phyloP scores from a whole-genome alignment of 768 basidiomycete genomes.

The Steccherinum ochraceum region DNA sequence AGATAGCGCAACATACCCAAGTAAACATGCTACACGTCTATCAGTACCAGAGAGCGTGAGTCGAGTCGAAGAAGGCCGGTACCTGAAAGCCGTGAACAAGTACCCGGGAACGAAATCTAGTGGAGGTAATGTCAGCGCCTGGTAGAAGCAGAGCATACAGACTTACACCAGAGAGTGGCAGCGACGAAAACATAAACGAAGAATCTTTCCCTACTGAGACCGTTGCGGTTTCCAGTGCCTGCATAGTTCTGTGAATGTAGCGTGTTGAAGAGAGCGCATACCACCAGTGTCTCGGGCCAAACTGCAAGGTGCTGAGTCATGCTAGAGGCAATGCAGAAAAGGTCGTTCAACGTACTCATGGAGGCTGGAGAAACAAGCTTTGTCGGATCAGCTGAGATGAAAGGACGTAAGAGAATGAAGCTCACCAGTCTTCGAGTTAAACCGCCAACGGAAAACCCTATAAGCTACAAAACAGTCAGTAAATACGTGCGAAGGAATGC shows the following conservation, averaged over 20 bases:
- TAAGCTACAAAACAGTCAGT: conserved; percentile 13
- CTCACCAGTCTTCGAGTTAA: conserved; percentile 27
- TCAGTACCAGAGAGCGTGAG: background rate
- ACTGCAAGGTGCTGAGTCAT: conserved; percentile 29
- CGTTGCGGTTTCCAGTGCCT: conserved; percentile 47
- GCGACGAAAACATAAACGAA: conserved; percentile 49
- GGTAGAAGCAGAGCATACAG: conserved; percentile 9
- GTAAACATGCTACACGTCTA: conserved; percentile 33
- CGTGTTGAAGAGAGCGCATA: conserved; percentile 69
- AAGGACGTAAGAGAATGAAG: background rate
- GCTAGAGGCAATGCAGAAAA: background rate
- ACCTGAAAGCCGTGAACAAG: conserved; percentile 47
- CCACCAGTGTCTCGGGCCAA: conserved; percentile 68
- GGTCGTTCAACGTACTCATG: conserved; percentile 18
- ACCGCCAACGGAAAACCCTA: conserved; percentile 27
- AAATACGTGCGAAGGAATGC: no score
- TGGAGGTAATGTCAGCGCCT: background rate
- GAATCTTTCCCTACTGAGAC: conserved; percentile 52
- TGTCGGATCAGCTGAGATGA: no score
- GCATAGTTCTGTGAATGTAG: conserved; percentile 57
- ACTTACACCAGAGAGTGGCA: conserved; percentile 36
- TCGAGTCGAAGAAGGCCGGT: conserved; percentile 1
- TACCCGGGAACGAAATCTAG: conserved; percentile 63
- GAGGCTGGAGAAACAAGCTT: conserved; percentile 27
- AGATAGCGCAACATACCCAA: conserved; percentile 30